Conservation (phyloP, 192 early-diverging fungal species). For the Coemansia sp. region DNA sequence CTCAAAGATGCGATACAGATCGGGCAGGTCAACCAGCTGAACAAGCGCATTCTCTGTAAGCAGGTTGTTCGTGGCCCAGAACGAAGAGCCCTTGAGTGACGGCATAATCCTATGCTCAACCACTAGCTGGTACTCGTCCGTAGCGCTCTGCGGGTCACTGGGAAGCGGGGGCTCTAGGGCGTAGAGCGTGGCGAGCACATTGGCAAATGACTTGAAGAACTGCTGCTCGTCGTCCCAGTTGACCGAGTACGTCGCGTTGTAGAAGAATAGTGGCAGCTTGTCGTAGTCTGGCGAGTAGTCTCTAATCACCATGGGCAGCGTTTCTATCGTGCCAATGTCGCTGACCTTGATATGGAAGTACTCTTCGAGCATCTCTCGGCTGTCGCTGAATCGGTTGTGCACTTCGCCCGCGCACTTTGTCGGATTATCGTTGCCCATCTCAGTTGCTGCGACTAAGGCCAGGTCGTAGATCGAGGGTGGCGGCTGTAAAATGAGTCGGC, state of each 20-base stretch:
- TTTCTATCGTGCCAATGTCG: constrained; percentile 63
- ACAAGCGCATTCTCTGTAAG: constrained; percentile 66
- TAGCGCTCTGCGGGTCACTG: constrained; percentile 33
- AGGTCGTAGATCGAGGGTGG: constrained; percentile 72
- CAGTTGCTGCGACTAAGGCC: constrained; percentile 63
- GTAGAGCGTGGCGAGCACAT: constrained; percentile 57
- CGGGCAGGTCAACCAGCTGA: constrained; percentile 81
- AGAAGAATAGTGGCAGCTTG: constrained; percentile 84
- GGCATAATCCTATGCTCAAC: constrained; percentile 85
- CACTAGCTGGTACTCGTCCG: constrained; percentile 62
- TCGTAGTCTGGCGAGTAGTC: constrained; percentile 83
- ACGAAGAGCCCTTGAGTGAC: constrained; percentile 69
- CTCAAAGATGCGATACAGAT: constrained; percentile 97
- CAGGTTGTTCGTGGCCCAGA: constrained; percentile 67
- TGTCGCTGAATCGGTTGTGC: constrained; percentile 21
- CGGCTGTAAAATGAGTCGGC: constrained; percentile 65
- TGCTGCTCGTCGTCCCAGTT: constrained; percentile 83
- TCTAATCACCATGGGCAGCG: constrained; percentile 80
- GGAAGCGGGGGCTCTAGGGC: constrained; percentile 54
- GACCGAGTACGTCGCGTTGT: constrained; percentile 79
- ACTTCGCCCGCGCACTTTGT: constrained; percentile 27
- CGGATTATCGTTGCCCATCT: constrained; percentile 26
- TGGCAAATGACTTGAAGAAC: constrained; percentile 79
- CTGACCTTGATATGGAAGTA: constrained; percentile 83
- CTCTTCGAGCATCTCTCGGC: constrained; percentile 83